Evolutionary conservation across 768 basidiomycete genomes (phyloP).

Genomic region (Chalciporus sphaerocephalus): DNA sequence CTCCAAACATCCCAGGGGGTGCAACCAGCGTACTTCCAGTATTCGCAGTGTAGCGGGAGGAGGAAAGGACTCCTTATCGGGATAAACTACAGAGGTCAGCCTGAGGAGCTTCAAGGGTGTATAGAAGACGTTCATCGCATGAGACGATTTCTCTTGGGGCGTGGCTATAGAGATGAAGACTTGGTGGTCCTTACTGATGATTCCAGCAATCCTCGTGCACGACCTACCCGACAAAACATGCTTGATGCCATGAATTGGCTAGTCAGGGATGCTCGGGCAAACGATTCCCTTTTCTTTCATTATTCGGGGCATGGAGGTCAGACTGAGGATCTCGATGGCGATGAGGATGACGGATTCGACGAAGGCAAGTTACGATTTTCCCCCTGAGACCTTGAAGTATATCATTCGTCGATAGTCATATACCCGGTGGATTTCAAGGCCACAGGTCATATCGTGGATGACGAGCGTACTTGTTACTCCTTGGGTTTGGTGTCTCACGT

Average conservation of each 20-base stretch:
- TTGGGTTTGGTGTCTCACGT: conserved; percentile 3
- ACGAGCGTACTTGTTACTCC: conserved; percentile 47
- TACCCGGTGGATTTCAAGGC: conserved; percentile 74
- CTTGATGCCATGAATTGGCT: conserved; percentile 88
- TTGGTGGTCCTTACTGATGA: conserved; percentile 87
- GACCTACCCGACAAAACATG: conserved; percentile 84
- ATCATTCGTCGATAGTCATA: conserved; percentile 49
- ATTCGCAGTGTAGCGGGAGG: conserved; percentile 83
- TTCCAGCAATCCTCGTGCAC: conserved; percentile 50
- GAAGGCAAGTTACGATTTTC: conserved; percentile 47
- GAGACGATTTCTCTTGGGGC: conserved; percentile 59
- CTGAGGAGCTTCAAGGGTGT: conserved; percentile 72
- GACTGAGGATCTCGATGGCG: conserved; percentile 75
- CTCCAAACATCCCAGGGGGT: conserved; percentile 48
- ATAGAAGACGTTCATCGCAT: conserved; percentile 90
- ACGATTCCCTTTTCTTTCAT: conserved; percentile 90
- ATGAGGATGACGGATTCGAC: conserved; percentile 81
- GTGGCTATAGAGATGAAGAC: conserved; percentile 68
- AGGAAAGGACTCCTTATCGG: conserved; percentile 90
- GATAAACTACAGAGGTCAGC: conserved; percentile 77
- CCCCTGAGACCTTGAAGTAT: background rate
- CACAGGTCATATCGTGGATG: conserved; percentile 81
- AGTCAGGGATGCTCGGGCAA: conserved; percentile 69
- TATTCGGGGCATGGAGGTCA: conserved; percentile 96
- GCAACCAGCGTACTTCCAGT: conserved; percentile 70